These are phyloP conservation scores for Scheffersomyces ergatensis DNA, from an alignment of 805 yeast genomes.

Conservation along the genomic window DNA sequence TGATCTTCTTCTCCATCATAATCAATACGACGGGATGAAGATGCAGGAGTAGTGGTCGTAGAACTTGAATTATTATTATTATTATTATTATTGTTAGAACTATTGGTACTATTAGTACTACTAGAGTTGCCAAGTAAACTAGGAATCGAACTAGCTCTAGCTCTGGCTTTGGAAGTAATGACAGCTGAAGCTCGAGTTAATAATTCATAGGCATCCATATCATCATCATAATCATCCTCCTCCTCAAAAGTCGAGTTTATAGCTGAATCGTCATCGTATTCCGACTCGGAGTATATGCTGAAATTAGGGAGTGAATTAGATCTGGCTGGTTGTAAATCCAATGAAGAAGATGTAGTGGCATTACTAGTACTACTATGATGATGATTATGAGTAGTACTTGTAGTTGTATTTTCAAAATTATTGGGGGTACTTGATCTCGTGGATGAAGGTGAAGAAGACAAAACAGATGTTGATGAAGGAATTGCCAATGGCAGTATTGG, in stretches of 20 bases:
- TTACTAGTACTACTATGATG: not conserved
- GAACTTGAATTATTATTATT: too few species aligned
- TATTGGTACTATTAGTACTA: too few species aligned
- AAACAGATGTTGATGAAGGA: not conserved
- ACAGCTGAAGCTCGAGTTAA: not conserved
- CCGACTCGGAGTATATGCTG: constrained; percentile 1
- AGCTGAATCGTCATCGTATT: constrained; percentile 9
- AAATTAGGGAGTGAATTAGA: constrained; percentile 8
- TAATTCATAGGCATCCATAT: constrained; percentile 12
- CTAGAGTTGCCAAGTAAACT: not conserved
- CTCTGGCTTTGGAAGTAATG: not conserved
- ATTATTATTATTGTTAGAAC: too few species aligned
- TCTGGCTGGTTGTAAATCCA: not conserved
- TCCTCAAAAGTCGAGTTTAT: constrained; percentile 4
- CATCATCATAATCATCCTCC: constrained; percentile 20
- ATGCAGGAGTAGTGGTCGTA: constrained; percentile 1
- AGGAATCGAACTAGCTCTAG: not conserved
- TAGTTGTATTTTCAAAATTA: not conserved
- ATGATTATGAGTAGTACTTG: not conserved
- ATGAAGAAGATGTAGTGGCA: not conserved
- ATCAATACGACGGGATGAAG: not conserved
- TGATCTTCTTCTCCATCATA: constrained; percentile 15
- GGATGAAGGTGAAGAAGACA: not conserved
- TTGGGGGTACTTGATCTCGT: not conserved
- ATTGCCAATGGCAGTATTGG: not conserved